Base-by-base conservation (phyloP, 164 flowering plant genomes). In the Nymphaea thermarum region DNA sequence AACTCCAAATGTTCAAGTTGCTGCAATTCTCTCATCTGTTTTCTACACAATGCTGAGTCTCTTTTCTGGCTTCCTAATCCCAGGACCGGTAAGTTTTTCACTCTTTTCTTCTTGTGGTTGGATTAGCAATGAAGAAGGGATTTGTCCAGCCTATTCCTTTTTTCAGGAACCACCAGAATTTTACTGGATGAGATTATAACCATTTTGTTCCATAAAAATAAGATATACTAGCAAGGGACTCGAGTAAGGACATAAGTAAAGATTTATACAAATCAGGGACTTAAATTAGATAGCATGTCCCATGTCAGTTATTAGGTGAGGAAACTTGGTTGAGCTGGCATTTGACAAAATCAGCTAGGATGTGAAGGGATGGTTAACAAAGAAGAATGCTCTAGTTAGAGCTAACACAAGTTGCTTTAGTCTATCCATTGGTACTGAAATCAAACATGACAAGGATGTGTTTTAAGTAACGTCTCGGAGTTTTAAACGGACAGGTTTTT, bases 21-120 rank as follows among this genome's bases (percentile, higher is more conserved):
- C 85, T 70, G 53, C 82, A 16, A 71, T 80, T 44, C 36, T 73
- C 47, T 68, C 81, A 67, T 42, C 72, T 47, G 76, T 76, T n/a
- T 67, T 41, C 67, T 83, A 80, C 74, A 75, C 82, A 63, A 66
- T 83, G 57, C 44, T 76, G 66, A 83, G 71, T 69, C 79, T 83
- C 57, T 83, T 81, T 71, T 75, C 86, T 16, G 86, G 84, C 6
- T 83, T 76, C 76, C 71, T 81, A n/a, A 68, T 81, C 65, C 84
- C 87, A 36, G 78, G 76, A 69, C 82, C 81, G 64, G 87, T 81
- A 78, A 81, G 63, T 5, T 6, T 6, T 7, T 8, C 8, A 3
- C 64, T 61, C 42, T 61, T 36, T 25, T 25, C 36, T 1, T 25
- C 1, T 25, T 25, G 36, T 25, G 36, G 36, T 25, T 25, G 36